Conservation (phyloP, 169 alveolate genomes). For the Babesia microti region DNA sequence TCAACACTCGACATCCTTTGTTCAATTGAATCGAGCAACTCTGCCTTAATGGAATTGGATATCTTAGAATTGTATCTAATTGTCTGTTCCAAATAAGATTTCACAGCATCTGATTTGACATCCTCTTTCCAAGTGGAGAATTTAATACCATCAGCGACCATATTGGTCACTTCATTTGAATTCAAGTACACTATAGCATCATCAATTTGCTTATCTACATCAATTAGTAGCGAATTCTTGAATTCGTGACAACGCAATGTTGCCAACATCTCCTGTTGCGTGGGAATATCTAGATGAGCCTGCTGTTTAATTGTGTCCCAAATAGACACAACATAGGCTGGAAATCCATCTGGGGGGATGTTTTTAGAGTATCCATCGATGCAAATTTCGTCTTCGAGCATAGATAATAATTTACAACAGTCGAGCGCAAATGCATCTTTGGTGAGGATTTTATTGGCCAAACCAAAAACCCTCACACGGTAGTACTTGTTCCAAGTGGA, state of each 20-base stretch:
- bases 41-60: too few relatives aligned
- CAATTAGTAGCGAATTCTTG: slow-evolving; percentile 48
- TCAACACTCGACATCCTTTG: too few relatives aligned
- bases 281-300: slow-evolving; percentile 71
- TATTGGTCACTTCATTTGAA: too few relatives aligned
- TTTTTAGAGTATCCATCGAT: slow-evolving; percentile 63
- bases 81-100: too few relatives aligned
- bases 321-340: slow-evolving; percentile 50
- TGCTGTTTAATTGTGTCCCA: slow-evolving; percentile 68
- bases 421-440: slow-evolving; percentile 56
- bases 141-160: too few relatives aligned
- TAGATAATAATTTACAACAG: slow-evolving; percentile 29
- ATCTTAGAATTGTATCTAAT: too few relatives aligned
- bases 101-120: too few relatives aligned
- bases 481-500: slow-evolving; percentile 31
- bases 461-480: slow-evolving; percentile 62
- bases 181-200: too few relatives aligned
- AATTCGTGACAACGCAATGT: slow-evolving; percentile 69
- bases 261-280: slow-evolving; percentile 74
- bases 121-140: too few relatives aligned
- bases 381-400: slow-evolving; percentile 48
- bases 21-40: too few relatives aligned
- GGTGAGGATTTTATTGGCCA: slow-evolving; percentile 59
- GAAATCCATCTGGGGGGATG: slow-evolving; percentile 79
- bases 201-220: slow-evolving; percentile 8